Base-by-base conservation (phyloP, 139 green algal genomes). In the Penium margaritaceum region DNA sequence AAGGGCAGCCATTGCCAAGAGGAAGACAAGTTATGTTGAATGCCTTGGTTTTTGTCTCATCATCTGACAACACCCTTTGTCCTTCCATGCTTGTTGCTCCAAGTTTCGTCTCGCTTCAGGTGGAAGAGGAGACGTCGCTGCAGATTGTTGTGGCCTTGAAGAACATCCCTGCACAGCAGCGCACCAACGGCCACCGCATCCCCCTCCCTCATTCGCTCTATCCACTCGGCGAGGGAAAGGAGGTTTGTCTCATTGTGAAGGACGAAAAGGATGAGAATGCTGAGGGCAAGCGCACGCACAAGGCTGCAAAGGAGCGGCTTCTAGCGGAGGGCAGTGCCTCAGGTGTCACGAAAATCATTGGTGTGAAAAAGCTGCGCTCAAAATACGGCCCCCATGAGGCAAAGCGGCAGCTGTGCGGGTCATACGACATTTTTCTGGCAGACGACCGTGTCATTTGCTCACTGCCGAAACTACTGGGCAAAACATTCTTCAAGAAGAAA, bases 401-500 rank as follows among this genome's bases (percentile, higher is more conserved):
- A 29, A 97, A 96, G 85, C 85, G 91, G 14, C 70, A 93, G 68
- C 87, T 97, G 21, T 95, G 90, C 80, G 85, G 70, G 15, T 77
- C 70, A 6, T 97, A 95, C 74, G 93, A 98, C 82, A 76, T 98
- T 0, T 98, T 98, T 83, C 68, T 96, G 15, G 93, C 92, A 1
- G 93, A 97, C 62, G 90, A 96, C 39, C 83, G 93, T 21, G 76
- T 98, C 14, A 53, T 98, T 15, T 89, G 85, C 3, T 87, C 87
- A 3, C 83, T 98, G 33, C 92, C 93, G 33, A 95, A 95, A 82
- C 87, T 97, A 15, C 85, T 98, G 41, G 92, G 92, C 65, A 97
- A 96, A 81, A 76, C 74, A 1, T 97, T 97, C 76, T 96, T 97
- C 87, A 91, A 91, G 81, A 91, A 91, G 81, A 96, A 96, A 85